Percentiles rank a stretch among this genome's conserved stretches.
phyloP scores from a whole-genome alignment of 2,329 filamentous ascomycete genomes.

The Arthroderma sp. region DNA sequence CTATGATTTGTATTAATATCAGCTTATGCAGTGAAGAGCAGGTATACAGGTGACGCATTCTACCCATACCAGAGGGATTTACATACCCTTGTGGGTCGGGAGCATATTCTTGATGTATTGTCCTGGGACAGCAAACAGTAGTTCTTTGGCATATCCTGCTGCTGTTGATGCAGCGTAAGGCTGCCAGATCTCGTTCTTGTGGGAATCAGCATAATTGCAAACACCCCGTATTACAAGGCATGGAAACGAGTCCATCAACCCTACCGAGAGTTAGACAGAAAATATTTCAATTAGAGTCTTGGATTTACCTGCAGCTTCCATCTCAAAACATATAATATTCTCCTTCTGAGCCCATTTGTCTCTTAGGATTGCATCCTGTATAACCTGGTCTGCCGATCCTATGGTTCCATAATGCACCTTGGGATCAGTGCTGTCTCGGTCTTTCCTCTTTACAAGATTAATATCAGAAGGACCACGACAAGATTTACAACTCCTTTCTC shows the following conservation, averaged over 20 bases:
- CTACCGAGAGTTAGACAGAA: no score
- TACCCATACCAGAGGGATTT: background rate
- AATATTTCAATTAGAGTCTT: no score
- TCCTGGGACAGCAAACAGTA: background rate
- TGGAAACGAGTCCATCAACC: conserved; percentile 6
- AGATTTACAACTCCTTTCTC: background rate
- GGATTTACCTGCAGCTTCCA: conserved; percentile 10
- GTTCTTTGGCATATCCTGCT: background rate
- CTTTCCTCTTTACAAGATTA: background rate
- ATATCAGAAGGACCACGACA: background rate
- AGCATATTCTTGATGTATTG: background rate
- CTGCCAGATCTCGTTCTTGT: conserved; percentile 1
- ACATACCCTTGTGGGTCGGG: background rate
- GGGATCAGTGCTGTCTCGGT: conserved; percentile 1
- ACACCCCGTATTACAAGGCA: conserved; percentile 9
- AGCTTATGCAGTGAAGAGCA: background rate
- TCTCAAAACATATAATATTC: conserved; percentile 8
- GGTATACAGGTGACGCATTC: background rate
- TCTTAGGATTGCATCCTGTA: background rate
- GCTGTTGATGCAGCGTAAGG: background rate
- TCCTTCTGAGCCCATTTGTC: background rate
- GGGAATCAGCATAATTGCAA: background rate
- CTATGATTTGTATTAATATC: background rate
- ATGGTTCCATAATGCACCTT: background rate
- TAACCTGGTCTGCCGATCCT: background rate